Base-by-base conservation (phyloP, 768 basidiomycete genomes). In the Lentinula boryana region DNA sequence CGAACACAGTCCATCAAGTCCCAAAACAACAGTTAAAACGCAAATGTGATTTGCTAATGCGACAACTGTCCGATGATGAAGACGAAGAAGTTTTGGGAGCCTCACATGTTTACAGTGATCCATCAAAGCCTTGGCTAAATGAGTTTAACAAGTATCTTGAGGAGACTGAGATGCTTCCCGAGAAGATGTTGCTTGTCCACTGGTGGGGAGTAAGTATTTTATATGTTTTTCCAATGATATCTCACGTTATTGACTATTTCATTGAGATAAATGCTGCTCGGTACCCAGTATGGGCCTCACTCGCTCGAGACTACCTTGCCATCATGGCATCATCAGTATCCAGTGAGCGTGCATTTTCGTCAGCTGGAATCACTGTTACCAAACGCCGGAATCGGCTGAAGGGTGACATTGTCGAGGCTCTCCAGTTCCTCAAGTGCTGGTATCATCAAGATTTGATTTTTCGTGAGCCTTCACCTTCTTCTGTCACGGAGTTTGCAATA, bases 271-370 rank as follows among this genome's bases (percentile, higher is more conserved):
- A 75, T 63, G 50, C 65, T 4, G 32, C 40, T 3, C 61, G 65
- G 2, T 72, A 72, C 61, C 74, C 70, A 2, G 67, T 68, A 0
- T 77, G 74, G 75, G 71, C 70, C 0, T 73, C 72, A 0, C 66
- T 78, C 1, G 74, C 76, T 8, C 60, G 65, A 7, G 76, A 78
- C 58, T 73, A 74, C 31, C 68, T 78, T 8, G 52, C 74, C 1
- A 70, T 79, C 27, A 76, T 77, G 73, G 72, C 73, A 8, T 72
- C 72, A 0, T 74, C 70, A 1, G 75, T 78, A 8, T 77, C 75
- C 4, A 74, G 72, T 65, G 73, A 78, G 63, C 68, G 67, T 8
- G 76, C 74, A 5, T 79, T 80, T 62, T 79, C 73, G 0, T 65
- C 68, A 3, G 76, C 70, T 10, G 75, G 76, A 5, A 75, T 78